These are phyloP conservation scores for Chlorophyllum brunneum DNA, from an alignment of 768 basidiomycete genomes.

Conservation along the genomic window DNA sequence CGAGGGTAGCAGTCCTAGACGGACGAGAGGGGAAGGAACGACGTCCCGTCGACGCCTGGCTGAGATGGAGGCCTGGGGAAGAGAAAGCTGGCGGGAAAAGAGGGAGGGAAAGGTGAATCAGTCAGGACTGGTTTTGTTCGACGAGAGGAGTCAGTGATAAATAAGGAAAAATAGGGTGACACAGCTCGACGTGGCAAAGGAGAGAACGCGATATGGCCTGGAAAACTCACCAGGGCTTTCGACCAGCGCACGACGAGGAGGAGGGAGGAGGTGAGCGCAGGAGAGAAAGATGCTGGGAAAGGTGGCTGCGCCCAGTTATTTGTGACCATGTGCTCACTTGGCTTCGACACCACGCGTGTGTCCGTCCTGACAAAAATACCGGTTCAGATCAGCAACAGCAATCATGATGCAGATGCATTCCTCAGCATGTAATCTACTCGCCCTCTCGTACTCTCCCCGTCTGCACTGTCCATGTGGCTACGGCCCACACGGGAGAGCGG, in stretches of 20 bases:
- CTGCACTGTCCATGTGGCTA: constrained; percentile 4
- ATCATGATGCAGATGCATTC: constrained; percentile 15
- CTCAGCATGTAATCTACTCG: constrained; percentile 14
- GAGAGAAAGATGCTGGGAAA: constrained; percentile 22
- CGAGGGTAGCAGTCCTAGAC: constrained; percentile 3
- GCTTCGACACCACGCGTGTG: constrained; percentile 14
- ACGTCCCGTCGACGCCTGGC: constrained; percentile 25
- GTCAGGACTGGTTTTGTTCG: constrained; percentile 6
- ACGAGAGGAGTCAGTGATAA: constrained; percentile 8
- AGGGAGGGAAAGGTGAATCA: constrained; percentile 13
- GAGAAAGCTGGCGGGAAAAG: constrained; percentile 19
- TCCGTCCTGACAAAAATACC: constrained; percentile 8
- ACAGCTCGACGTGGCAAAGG: no score
- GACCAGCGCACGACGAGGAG: constrained; percentile 17
- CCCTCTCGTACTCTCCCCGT: constrained; percentile 8
- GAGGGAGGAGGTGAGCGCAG: constrained; percentile 23
- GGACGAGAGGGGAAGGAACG: constrained; percentile 17
- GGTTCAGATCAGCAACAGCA: constrained; percentile 6
- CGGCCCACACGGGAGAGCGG: no score
- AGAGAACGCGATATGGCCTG: no score
- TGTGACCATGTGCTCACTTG: constrained; percentile 22
- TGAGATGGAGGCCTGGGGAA: constrained; percentile 17
- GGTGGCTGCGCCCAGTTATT: constrained; percentile 19
- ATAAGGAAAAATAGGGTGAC: no score
- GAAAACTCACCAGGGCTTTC: constrained; percentile 9